phyloP scores from a whole-genome alignment of 2,329 filamentous ascomycete genomes.

The Bipolaris cookei region DNA sequence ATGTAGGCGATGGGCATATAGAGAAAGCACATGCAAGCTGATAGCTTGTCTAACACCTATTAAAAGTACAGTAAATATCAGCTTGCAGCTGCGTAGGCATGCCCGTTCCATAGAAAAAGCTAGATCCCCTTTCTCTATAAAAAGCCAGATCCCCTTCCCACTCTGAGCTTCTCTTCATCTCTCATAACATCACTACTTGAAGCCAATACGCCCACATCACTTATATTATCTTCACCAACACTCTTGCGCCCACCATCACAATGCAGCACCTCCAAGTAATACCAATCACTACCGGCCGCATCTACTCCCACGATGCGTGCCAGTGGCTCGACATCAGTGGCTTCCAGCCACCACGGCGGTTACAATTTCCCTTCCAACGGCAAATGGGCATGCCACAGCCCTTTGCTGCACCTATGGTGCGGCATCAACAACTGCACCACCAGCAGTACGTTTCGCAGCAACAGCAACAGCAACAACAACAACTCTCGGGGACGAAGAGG shows the following conservation, averaged over 20 bases:
- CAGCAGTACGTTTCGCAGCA: background rate
- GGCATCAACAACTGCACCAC: background rate
- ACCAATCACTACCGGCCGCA: background rate
- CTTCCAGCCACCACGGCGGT: background rate
- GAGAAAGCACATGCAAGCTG: too few relatives aligned
- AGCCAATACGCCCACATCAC: background rate
- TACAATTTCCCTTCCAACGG: background rate
- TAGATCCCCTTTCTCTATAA: too few relatives aligned
- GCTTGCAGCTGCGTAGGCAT: too few relatives aligned
- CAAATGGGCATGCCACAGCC: slow-evolving; percentile 7
- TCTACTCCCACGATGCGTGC: background rate
- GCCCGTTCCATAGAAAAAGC: too few relatives aligned
- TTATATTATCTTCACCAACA: background rate
- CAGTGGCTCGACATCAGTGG: background rate
- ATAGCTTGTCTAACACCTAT: too few relatives aligned
- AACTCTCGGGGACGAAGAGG: background rate
- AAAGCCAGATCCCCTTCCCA: too few relatives aligned
- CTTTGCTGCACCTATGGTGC: background rate
- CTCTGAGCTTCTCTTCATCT: background rate
- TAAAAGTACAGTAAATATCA: too few relatives aligned
- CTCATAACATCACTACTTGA: background rate
- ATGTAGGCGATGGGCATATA: background rate
- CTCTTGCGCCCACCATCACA: too few relatives aligned
- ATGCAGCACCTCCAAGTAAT: background rate
- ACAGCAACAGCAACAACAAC: background rate